Conservation (phyloP, 257 asterid genomes). For the Forsythia viridissima region DNA sequence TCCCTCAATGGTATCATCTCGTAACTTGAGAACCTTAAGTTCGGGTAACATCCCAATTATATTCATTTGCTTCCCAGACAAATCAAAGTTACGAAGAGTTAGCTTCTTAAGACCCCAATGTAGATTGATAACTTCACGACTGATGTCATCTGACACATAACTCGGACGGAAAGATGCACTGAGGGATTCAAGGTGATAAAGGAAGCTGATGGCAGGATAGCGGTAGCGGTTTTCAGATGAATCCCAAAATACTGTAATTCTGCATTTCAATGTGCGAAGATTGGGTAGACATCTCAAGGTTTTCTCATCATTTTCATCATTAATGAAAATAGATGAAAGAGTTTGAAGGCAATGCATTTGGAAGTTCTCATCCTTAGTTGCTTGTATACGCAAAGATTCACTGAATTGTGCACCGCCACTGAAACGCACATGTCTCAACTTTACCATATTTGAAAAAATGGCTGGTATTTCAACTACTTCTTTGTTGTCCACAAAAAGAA, state of each 20-base stretch:
- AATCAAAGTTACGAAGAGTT: neutral
- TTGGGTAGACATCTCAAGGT: conserved; percentile 18
- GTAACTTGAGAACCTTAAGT: neutral
- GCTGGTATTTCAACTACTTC: too few relatives aligned
- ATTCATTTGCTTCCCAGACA: conserved; percentile 8
- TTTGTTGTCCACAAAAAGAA: too few relatives aligned
- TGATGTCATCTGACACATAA: neutral
- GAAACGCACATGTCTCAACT: too few relatives aligned
- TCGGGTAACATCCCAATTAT: neutral
- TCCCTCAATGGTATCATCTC: neutral
- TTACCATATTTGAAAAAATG: too few relatives aligned
- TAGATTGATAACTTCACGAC: neutral
- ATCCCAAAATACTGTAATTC: neutral
- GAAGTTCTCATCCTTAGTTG: neutral
- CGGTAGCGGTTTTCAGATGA: neutral
- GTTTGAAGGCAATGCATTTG: neutral
- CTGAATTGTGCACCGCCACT: too few relatives aligned
- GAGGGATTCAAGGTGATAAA: conserved; percentile 17
- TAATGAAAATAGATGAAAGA: neutral
- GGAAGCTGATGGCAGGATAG: conserved; percentile 12
- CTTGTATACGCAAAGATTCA: too few relatives aligned
- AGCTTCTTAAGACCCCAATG: conserved; percentile 20
- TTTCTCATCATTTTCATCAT: conserved; percentile 11
- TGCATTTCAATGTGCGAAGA: conserved; percentile 22
- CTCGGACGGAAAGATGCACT: neutral